Percentiles rank a stretch among this genome's conserved stretches.
Evolutionary conservation across 148 eudicot species (phyloP).

Genomic region (Pouteria glomerata): DNA sequence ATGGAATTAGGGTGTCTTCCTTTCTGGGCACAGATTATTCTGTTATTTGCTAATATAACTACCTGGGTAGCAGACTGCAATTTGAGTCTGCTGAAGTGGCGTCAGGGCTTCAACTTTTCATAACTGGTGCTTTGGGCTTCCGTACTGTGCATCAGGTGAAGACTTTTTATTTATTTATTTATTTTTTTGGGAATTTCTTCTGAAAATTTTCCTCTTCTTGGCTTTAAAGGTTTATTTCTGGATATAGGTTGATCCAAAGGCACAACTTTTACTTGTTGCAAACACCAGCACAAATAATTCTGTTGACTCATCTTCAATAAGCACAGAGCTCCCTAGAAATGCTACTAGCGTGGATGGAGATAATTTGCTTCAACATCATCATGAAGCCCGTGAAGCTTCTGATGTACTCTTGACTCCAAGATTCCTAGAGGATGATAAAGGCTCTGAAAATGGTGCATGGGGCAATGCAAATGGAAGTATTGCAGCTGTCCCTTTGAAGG

Average conservation of each 20-base stretch:
- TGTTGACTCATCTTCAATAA: conserved; percentile 10
- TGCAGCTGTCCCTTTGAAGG: conserved; percentile 32
- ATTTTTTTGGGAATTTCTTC: no score
- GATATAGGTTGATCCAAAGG: conserved; percentile 78
- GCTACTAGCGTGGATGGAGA: conserved; percentile 19
- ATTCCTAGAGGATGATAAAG: conserved; percentile 35
- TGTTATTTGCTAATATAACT: conserved; percentile 10
- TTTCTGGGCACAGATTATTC: neutral
- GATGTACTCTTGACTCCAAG: conserved; percentile 76
- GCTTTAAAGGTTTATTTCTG: conserved; percentile 15
- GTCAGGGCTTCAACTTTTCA: conserved; percentile 56
- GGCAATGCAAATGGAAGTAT: conserved; percentile 25
- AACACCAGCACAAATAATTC: conserved; percentile 21
- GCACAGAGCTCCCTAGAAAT: conserved; percentile 22
- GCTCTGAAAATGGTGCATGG: conserved; percentile 21
- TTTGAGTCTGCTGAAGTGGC: conserved; percentile 64
- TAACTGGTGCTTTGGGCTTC: conserved; percentile 86
- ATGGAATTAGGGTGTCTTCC: no score
- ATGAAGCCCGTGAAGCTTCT: conserved; percentile 45
- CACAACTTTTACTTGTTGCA: conserved; percentile 73
- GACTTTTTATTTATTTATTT: neutral
- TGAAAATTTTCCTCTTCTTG: neutral
- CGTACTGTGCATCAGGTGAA: conserved; percentile 88
- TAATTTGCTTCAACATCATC: conserved; percentile 22
- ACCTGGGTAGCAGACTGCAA: conserved; percentile 42